phyloP scores from a whole-genome alignment of 2,329 filamentous ascomycete species.

The Colletotrichum chlorophyti region DNA sequence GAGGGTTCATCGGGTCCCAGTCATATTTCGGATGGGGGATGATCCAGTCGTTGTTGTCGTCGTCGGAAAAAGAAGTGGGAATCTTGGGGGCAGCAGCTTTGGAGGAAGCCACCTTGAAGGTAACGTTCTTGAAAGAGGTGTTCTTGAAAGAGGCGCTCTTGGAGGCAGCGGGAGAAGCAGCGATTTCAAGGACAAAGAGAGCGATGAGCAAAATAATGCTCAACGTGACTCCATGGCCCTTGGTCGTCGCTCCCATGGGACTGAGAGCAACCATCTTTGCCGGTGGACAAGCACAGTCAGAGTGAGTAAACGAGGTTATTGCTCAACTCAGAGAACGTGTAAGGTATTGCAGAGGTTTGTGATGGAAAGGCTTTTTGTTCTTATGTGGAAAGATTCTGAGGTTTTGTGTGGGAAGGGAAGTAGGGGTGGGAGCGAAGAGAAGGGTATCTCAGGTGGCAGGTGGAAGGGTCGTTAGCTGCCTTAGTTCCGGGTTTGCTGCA shows the following conservation, averaged over 20 bases:
- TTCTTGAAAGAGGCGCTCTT: background rate
- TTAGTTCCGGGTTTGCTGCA: too few relatives aligned
- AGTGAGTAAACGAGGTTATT: background rate
- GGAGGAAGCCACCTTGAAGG: too few relatives aligned
- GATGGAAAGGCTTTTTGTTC: background rate
- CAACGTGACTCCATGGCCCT: background rate
- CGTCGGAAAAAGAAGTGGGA: too few relatives aligned
- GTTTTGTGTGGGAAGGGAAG: background rate
- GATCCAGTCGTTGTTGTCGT: background rate
- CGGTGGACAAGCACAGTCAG: background rate
- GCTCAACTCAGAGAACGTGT: background rate
- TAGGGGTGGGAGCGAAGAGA: too few relatives aligned
- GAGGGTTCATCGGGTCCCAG: constrained; percentile 1
- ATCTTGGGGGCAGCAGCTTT: too few relatives aligned
- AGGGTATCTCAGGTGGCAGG: too few relatives aligned
- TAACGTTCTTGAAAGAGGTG: too few relatives aligned
- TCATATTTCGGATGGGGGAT: too few relatives aligned
- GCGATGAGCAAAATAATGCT: background rate
- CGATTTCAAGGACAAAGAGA: background rate
- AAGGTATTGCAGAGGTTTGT: background rate
- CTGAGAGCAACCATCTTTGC: background rate
- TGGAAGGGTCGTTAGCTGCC: too few relatives aligned
- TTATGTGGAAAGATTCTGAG: too few relatives aligned
- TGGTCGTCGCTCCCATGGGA: background rate
- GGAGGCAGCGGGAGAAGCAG: background rate